Evolutionary conservation across 2,329 filamentous ascomycete species (phyloP).

Genomic region (Botrytis hyacinthi): DNA sequence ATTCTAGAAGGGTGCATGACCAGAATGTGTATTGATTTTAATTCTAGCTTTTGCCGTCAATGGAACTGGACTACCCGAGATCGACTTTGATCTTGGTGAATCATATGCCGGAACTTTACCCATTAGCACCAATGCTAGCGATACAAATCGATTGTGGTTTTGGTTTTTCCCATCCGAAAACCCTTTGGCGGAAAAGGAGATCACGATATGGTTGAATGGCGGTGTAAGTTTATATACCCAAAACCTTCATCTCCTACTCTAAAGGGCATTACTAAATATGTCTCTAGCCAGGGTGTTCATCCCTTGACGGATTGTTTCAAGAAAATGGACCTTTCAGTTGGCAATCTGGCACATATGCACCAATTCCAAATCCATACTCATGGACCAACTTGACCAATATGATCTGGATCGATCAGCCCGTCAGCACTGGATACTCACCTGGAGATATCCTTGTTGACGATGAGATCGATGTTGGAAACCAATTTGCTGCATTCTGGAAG

Average conservation of each 20-base stretch:
- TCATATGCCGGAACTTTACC: slow-evolving; percentile 46
- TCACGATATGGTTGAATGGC: slow-evolving; percentile 82
- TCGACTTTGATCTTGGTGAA: slow-evolving; percentile 38
- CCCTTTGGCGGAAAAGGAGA: slow-evolving; percentile 46
- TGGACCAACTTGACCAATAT: slow-evolving; percentile 37
- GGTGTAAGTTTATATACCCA: slow-evolving; percentile 49
- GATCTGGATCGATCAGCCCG: slow-evolving; percentile 36
- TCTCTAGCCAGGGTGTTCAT: slow-evolving; percentile 75
- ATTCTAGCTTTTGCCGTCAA: slow-evolving; percentile 35
- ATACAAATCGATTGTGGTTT: slow-evolving; percentile 50
- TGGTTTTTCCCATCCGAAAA: slow-evolving; percentile 56
- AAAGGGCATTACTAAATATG: background rate
- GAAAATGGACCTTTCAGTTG: slow-evolving; percentile 36
- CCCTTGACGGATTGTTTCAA: slow-evolving; percentile 85
- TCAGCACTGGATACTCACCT: slow-evolving; percentile 51
- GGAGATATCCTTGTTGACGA: slow-evolving; percentile 51
- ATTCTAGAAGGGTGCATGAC: background rate
- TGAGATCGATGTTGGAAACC: slow-evolving; percentile 51
- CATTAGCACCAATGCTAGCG: slow-evolving; percentile 48
- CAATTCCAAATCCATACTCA: slow-evolving; percentile 33
- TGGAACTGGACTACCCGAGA: slow-evolving; percentile 33
- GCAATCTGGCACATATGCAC: slow-evolving; percentile 34
- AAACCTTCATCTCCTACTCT: background rate
- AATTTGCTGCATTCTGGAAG: slow-evolving; percentile 62
- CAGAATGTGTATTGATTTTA: slow-evolving; percentile 1